A percentile compares a stretch with the other conserved stretches of the same genome.
Conservation (phyloP, 805 yeast genomes). For the Cyberlindnera veronae region DNA sequence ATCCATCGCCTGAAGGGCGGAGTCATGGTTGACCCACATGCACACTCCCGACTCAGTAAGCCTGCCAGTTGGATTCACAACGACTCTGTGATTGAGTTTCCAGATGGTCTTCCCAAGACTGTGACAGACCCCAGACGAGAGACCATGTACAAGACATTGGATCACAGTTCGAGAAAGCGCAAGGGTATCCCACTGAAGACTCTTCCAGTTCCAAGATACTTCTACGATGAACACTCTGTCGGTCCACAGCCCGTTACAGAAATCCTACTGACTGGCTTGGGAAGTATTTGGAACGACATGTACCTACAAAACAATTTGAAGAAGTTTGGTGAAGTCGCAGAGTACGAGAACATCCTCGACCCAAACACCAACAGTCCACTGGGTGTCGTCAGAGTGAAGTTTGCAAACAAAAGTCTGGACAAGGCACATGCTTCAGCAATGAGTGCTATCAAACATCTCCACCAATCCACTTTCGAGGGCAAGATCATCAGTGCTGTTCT, state of each 20-base stretch:
- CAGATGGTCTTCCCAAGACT: slow-evolving; percentile 10
- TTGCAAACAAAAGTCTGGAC: slow-evolving; percentile 29
- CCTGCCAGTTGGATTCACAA: too few relatives aligned
- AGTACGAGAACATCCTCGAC: slow-evolving; percentile 58
- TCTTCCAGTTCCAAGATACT: slow-evolving; percentile 33
- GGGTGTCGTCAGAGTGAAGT: slow-evolving; percentile 64
- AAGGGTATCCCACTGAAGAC: slow-evolving; percentile 42
- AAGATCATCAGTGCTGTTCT: background rate
- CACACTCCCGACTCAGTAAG: too few relatives aligned
- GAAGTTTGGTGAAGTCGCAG: slow-evolving; percentile 57
- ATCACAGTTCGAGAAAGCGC: too few relatives aligned
- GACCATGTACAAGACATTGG: too few relatives aligned
- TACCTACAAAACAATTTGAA: slow-evolving; percentile 46
- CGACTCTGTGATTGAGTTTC: background rate
- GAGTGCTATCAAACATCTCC: background rate
- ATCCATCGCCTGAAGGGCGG: too few relatives aligned
- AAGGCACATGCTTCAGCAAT: slow-evolving; percentile 6
- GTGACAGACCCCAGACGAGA: slow-evolving; percentile 42
- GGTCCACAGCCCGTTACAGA: slow-evolving; percentile 74
- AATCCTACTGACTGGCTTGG: slow-evolving; percentile 65
- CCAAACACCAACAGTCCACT: slow-evolving; percentile 76
- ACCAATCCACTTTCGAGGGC: background rate
- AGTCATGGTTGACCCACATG: background rate
- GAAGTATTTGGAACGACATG: slow-evolving; percentile 46
- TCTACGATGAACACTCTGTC: slow-evolving; percentile 65